Conservation (phyloP, 1,139 yeast species). For the Blastobotrys arbuscula region DNA sequence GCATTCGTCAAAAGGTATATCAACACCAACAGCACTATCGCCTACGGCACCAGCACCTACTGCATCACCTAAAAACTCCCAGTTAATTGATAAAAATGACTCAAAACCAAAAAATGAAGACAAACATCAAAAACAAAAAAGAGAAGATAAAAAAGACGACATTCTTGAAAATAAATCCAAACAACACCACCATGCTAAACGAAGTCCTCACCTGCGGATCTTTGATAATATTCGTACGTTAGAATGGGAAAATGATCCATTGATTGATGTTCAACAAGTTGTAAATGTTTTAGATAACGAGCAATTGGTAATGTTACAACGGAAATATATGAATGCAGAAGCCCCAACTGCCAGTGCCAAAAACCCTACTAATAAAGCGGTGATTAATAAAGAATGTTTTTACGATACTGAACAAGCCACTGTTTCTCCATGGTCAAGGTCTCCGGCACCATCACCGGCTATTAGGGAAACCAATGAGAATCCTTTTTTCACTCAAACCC, state of each 20-base stretch:
- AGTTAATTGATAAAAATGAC: background rate
- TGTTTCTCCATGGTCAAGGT: conserved; percentile 31
- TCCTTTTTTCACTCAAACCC: conserved; percentile 25
- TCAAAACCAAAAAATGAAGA: background rate
- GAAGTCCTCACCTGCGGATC: conserved; percentile 12
- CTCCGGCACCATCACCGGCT: conserved; percentile 36
- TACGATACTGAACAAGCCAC: conserved; percentile 31
- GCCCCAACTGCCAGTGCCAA: too few relatives aligned
- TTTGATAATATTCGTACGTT: conserved; percentile 28
- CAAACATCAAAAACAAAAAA: background rate
- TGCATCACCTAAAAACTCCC: too few relatives aligned
- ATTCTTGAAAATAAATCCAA: conserved; percentile 3
- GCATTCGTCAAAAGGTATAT: background rate
- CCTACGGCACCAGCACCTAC: background rate
- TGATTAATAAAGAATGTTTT: conserved; percentile 2
- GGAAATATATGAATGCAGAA: conserved; percentile 24
- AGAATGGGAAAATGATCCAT: conserved; percentile 31
- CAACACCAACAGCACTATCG: background rate
- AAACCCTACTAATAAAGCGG: background rate
- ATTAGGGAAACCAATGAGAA: conserved; percentile 25
- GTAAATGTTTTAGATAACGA: conserved; percentile 28
- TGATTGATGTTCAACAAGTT: conserved; percentile 31
- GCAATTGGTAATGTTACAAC: conserved; percentile 27
- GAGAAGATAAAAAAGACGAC: background rate
- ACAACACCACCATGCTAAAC: too few relatives aligned